Evolutionary conservation across 768 basidiomycete genomes (phyloP).

Genomic region (Tylopilus sp.): DNA sequence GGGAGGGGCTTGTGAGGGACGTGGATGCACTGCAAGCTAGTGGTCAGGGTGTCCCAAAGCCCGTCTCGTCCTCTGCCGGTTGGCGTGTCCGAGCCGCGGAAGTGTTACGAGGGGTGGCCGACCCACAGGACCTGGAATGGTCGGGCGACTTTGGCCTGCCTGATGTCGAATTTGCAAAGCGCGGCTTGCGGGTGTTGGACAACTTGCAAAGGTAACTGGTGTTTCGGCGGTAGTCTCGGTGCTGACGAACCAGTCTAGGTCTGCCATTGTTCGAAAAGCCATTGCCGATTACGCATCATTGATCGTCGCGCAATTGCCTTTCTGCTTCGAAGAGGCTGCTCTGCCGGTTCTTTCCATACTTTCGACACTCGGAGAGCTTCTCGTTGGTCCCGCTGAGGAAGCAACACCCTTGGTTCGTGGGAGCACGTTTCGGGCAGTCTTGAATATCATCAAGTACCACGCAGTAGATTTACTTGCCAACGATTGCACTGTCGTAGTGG

Average conservation of each 20-base stretch:
- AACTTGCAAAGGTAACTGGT: constrained; percentile 40
- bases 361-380: constrained; percentile 32
- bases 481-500: constrained; percentile 30
- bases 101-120: constrained; percentile 38
- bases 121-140: constrained; percentile 48
- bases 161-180: constrained; percentile 40
- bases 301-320: constrained; percentile 10
- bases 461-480: constrained; percentile 25
- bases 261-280: constrained; percentile 15
- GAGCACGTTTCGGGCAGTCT: constrained; percentile 40
- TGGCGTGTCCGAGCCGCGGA: constrained; percentile 30
- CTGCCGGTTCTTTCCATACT: constrained; percentile 32
- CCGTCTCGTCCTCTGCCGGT: neutral
- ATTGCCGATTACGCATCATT: constrained; percentile 23
- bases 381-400: constrained; percentile 47
- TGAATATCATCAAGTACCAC: constrained; percentile 43
- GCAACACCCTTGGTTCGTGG: constrained; percentile 47
- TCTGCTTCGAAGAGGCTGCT: constrained; percentile 2
- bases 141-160: constrained; percentile 47
- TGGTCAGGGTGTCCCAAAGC: neutral
- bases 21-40: constrained; percentile 10
- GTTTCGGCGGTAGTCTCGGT: neutral
- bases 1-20: constrained; percentile 11
- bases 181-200: constrained; percentile 46
- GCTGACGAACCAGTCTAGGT: constrained; percentile 13